Conservation (phyloP, 1,284 basidiomycete genomes). For the Cystobasidium slooffiae region DNA sequence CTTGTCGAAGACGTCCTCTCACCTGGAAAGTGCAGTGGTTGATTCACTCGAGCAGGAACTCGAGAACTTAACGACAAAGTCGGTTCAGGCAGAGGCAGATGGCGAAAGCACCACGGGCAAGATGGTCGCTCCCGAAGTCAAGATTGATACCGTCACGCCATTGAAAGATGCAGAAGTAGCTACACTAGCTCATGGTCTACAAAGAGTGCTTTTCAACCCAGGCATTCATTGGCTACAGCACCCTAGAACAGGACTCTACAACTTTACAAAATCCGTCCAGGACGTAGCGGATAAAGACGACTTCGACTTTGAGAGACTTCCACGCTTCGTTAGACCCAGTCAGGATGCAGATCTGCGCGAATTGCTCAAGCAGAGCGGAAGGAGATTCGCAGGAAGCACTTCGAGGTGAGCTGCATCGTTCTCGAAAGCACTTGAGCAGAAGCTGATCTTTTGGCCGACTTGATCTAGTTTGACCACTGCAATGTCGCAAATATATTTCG, state of each 20-base stretch:
- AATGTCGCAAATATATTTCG: slow-evolving; percentile 84
- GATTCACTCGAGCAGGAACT: background rate
- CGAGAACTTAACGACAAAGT: background rate
- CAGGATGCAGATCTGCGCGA: slow-evolving; percentile 72
- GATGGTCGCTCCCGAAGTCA: slow-evolving; percentile 5
- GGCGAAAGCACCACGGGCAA: background rate
- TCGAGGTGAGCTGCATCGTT: slow-evolving; percentile 71
- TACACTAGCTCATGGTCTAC: slow-evolving; percentile 66
- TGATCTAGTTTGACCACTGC: slow-evolving; percentile 36
- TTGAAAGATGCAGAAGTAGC: slow-evolving; percentile 24
- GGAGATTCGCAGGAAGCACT: slow-evolving; percentile 82
- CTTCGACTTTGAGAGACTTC: slow-evolving; percentile 84
- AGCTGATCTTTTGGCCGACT: slow-evolving; percentile 60
- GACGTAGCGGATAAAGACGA: slow-evolving; percentile 76
- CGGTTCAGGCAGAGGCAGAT: background rate
- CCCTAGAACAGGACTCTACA: slow-evolving; percentile 82
- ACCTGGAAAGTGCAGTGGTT: background rate
- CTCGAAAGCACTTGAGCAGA: background rate
- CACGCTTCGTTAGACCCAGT: slow-evolving; percentile 79
- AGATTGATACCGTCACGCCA: slow-evolving; percentile 24
- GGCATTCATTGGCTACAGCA: slow-evolving; percentile 92
- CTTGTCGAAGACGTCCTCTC: background rate
- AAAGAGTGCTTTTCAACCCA: slow-evolving; percentile 83
- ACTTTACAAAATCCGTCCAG: slow-evolving; percentile 67
- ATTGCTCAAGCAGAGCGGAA: slow-evolving; percentile 67